A percentile compares a stretch with the other conserved stretches of the same genome.
Evolutionary conservation across 352 stramenopile species (phyloP).

Genomic region (Phytophthora litchii): DNA sequence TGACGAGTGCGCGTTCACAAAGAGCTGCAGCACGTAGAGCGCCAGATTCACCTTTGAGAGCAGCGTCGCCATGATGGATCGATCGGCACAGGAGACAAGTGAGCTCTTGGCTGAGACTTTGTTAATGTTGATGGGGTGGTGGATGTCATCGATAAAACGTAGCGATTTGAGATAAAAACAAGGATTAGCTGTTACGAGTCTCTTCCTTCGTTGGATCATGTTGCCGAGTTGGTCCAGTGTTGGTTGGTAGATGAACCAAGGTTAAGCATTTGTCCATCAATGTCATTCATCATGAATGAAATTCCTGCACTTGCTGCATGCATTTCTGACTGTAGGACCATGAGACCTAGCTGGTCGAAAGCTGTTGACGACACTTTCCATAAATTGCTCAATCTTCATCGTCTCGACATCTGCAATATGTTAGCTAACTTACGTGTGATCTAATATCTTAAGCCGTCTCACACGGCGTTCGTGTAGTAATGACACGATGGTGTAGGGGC

Average conservation of each 20-base stretch:
- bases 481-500: conserved; percentile 20
- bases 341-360: background rate
- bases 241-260: too few relatives aligned
- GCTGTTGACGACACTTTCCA: conserved; percentile 8
- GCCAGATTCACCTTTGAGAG: conserved; percentile 62
- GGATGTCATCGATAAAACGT: conserved; percentile 15
- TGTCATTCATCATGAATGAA: too few relatives aligned
- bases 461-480: conserved; percentile 47
- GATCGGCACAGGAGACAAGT: too few relatives aligned
- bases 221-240: too few relatives aligned
- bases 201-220: too few relatives aligned
- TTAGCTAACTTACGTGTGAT: conserved; percentile 23
- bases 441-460: conserved; percentile 19
- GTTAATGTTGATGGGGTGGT: conserved; percentile 8
- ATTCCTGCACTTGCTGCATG: too few relatives aligned
- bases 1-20: conserved; percentile 60
- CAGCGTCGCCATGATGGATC: conserved; percentile 31
- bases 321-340: too few relatives aligned
- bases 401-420: conserved; percentile 12
- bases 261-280: too few relatives aligned
- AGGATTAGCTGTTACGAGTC: background rate
- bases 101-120: background rate
- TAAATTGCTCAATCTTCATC: conserved; percentile 13
- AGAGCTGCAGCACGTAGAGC: conserved; percentile 70
- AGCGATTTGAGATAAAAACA: conserved; percentile 23